Percentiles rank a stretch among this genome's conserved stretches.
Conservation (phyloP, 345 rosid genomes). For the Raphanus sativus region DNA sequence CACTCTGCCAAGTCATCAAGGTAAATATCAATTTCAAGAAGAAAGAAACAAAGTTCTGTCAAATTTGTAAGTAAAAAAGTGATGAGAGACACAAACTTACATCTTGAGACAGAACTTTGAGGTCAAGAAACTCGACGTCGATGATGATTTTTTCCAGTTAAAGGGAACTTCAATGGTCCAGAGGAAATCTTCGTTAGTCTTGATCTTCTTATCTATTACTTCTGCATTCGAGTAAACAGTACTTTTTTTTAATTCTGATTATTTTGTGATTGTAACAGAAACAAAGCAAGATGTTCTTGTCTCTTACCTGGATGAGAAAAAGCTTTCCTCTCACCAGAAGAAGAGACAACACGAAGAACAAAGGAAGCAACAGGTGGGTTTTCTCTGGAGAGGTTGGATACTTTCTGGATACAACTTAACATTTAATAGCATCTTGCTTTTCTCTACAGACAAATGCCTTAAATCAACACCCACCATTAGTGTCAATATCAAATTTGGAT, state of each 20-base stretch:
- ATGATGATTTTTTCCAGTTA: slow-evolving; percentile 81
- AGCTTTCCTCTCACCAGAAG: slow-evolving; percentile 67
- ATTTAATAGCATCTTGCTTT: slow-evolving; percentile 57
- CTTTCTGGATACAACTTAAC: slow-evolving; percentile 83
- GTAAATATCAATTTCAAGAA: background rate
- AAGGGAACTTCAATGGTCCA: slow-evolving; percentile 85
- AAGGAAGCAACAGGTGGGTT: slow-evolving; percentile 92
- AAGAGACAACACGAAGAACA: slow-evolving; percentile 63
- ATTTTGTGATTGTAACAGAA: background rate
- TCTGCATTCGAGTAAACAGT: slow-evolving; percentile 42
- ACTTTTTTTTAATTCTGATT: background rate
- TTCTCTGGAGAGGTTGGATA: slow-evolving; percentile 68
- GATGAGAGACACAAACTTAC: slow-evolving; percentile 42
- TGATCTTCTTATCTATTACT: slow-evolving; percentile 69
- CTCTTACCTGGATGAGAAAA: slow-evolving; percentile 76
- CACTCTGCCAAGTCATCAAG: slow-evolving; percentile 53
- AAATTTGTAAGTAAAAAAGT: background rate
- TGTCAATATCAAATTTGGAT: slow-evolving; percentile 19
- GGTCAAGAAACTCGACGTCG: slow-evolving; percentile 86
- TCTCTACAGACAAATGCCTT: slow-evolving; percentile 89
- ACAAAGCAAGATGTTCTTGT: background rate
- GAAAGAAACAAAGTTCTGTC: background rate
- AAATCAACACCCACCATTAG: slow-evolving; percentile 16
- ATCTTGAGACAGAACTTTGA: slow-evolving; percentile 65
- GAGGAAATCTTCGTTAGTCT: slow-evolving; percentile 72